A percentile compares a stretch with the other conserved stretches of the same genome.
Evolutionary conservation across 73 alveolate genomes (phyloP).

Genomic region (Uronychia binucleata): DNA sequence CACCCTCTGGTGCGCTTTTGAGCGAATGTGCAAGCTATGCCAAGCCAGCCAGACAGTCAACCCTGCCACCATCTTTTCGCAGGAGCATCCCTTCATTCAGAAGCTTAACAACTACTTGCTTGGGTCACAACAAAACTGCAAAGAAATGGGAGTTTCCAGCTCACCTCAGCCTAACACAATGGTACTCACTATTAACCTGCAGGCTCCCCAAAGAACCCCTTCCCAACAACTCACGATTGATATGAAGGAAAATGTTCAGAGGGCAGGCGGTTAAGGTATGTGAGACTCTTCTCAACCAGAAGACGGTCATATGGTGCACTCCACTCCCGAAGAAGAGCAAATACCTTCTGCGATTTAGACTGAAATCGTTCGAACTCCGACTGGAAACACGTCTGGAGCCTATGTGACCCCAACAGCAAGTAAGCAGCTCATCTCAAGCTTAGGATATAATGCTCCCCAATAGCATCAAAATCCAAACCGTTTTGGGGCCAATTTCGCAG

Average conservation of each 20-base stretch:
- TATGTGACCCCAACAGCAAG: slow-evolving; percentile 60
- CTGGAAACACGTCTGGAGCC: slow-evolving; percentile 36
- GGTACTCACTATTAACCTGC: not conserved
- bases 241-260: slow-evolving; percentile 15
- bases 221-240: not conserved
- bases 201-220: slow-evolving; percentile 8
- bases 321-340: slow-evolving; percentile 10
- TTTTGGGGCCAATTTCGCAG: not conserved
- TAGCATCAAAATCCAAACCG: slow-evolving; percentile 35
- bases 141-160: not conserved
- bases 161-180: not conserved
- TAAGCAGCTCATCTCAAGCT: slow-evolving; percentile 17
- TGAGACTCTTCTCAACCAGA: not conserved
- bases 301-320: not conserved
- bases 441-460: slow-evolving; percentile 52
- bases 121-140: not conserved
- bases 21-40: slow-evolving; percentile 82
- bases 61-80: slow-evolving; percentile 2
- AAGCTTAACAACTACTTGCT: not conserved
- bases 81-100: not conserved
- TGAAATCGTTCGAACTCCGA: slow-evolving; percentile 33
- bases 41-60: slow-evolving; percentile 25
- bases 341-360: not conserved
- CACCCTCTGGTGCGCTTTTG: slow-evolving; percentile 95
- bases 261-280: not conserved